Evolutionary conservation across 1,284 basidiomycete species (phyloP), one percentile per base, ranked within the genome.

Genomic region (Hemileia vastatrix): DNA sequence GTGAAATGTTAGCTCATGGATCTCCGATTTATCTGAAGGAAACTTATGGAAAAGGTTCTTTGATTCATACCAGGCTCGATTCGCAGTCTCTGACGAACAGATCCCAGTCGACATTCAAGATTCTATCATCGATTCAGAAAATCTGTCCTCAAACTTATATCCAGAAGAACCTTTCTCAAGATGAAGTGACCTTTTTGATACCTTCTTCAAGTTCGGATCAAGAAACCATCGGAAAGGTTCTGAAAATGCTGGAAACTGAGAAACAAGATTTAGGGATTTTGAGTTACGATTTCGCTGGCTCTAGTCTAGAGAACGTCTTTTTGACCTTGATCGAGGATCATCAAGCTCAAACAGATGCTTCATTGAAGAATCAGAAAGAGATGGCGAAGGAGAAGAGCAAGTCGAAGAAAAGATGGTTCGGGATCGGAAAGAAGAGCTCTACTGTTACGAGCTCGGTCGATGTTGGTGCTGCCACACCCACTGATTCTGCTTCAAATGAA

Each of bases 291-390:
- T 79, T 88, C 6, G 77, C 84, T 19, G 84, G 84, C 2, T 84
- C 86, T 1, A 83, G 86, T 4, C 85, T 90, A 54, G 87, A 89
- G 70, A 85, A 87, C 62, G 85, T 90, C 45, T 90, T 90, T 77
- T 78, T 90, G 6, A 80, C 81, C 50, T 76, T 90, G 31, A 87
- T 79, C 57, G 77, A 79, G 32, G 77, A 83, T 45, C 75, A 66
- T 23, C 66, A 64, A 33, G n/a, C 59, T 66, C 45, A 67, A 57
- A 53, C 68, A 70, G 48, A 58, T 56, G 8, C 64, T 66, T 18
- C 52, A 15, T 21, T 13, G 24, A 33, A 44, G 31, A 47, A 40
- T n/a, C 47, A 51, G 27, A 54, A 18, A 54, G 44, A 18, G 59
- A 53, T 43, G 40, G 64, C 8, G 64, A 63, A 27, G 55, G 40